phyloP scores from a whole-genome alignment of 192 early-diverging fungal genomes.

The Rhizoclosmatium sp. region DNA sequence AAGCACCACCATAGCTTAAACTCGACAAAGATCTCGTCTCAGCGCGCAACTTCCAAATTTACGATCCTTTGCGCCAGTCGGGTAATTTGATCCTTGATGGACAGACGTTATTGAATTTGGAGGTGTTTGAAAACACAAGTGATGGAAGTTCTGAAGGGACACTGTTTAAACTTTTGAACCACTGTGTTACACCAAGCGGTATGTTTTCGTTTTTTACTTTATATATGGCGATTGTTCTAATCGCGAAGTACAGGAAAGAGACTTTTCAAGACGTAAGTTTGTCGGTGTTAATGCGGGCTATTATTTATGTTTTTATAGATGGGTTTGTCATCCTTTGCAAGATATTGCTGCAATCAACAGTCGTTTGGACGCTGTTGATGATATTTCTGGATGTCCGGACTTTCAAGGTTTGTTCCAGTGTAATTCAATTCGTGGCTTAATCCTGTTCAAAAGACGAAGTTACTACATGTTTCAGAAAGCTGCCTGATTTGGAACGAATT shows the following conservation, averaged over 20 bases:
- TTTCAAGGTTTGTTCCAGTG: conserved; percentile 36
- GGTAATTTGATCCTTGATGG: conserved; percentile 89
- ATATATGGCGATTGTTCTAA: neutral
- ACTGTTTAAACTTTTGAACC: conserved; percentile 84
- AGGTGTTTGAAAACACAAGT: conserved; percentile 84
- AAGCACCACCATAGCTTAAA: conserved; percentile 65
- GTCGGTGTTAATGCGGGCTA: neutral
- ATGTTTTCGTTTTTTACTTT: neutral
- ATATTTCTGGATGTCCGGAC: conserved; percentile 60
- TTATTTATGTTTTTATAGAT: conserved; percentile 44
- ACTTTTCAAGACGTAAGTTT: conserved; percentile 49
- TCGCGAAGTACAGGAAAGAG: conserved; percentile 40
- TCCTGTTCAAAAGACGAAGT: conserved; percentile 25
- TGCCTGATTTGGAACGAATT: conserved; percentile 90
- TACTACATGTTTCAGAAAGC: conserved; percentile 40
- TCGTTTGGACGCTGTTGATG: conserved; percentile 89
- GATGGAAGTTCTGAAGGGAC: conserved; percentile 82
- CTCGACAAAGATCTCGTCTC: conserved; percentile 87
- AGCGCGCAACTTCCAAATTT: conserved; percentile 80
- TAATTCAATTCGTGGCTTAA: neutral
- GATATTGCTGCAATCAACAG: conserved; percentile 72
- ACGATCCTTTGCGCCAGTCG: conserved; percentile 82
- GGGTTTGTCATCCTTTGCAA: conserved; percentile 91
- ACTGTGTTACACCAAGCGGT: conserved; percentile 89
- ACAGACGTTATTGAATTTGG: conserved; percentile 90